Evolutionary conservation across 192 early-diverging fungal species (phyloP), one percentile per base, ranked within the genome.

Genomic region (Rhizophlyctis rosea): DNA sequence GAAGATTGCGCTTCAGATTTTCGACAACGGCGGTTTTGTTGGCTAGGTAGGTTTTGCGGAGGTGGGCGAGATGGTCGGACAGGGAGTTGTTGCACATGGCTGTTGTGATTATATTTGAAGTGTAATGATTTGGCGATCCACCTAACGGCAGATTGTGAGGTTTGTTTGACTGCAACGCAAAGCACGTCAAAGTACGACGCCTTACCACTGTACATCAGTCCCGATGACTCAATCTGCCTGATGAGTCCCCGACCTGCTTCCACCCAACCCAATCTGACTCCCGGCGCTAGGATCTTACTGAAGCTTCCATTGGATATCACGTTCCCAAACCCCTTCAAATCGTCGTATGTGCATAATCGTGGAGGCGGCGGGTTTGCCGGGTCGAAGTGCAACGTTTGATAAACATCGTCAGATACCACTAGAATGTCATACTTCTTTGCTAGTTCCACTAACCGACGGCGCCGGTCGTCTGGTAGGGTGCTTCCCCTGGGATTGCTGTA

Each of bases 371-470:
- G 61, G n/a, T n/a, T n/a, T n/a, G 32, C n/a, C 9, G 18, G 39
- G 50, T 32, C 54, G 28, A 50, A 70, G 24, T 14, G 63, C 16
- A 80, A 57, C 24, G 78, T 23, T 27, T 75, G 50, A 39, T 80
- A 80, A 4, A 80, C 70, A 54, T 80, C 78, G 54, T 80, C 78
- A 54, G 76, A 80, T 2, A 80, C 62, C n/a, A 80, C 55, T 2
- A 80, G 44, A 3, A 80, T 48, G 53, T 78, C 62, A 55, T 75
- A 50, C 49, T 75, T 47, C 18, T 64, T 27, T 1, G 78, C 78
- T 1, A 80, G 57, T 28, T 60, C 39, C 16, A 76, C 39, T 1
- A 80, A 24, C n/a, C 28, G 3, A 13, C 30, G 11, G 24, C 75
- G 52, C 1, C 61, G 39, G 14, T 62, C 47, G 11, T 25, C 25